These are phyloP conservation scores for Spizellomyces punctatus DNA, from an alignment of 192 early-diverging fungal species.

Conservation along the genomic window DNA sequence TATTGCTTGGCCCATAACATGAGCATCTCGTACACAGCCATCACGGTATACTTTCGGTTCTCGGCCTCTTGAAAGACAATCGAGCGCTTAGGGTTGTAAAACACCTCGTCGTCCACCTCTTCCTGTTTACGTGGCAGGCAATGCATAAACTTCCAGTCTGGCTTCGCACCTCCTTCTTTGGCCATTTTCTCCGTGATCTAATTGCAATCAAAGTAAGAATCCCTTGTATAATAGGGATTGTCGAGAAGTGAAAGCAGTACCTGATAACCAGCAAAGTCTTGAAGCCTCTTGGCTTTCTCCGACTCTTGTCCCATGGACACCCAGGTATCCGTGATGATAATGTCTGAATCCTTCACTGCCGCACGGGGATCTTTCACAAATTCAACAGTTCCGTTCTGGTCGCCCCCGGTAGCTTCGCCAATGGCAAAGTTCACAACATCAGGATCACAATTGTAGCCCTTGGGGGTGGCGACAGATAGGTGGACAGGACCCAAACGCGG, in stretches of 20 bases:
- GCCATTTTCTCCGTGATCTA: conserved; percentile 87
- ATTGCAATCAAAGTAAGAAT: not conserved
- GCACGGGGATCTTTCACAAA: conserved; percentile 71
- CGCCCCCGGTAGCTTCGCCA: conserved; percentile 57
- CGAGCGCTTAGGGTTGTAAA: conserved; percentile 90
- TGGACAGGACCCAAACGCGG: conserved; percentile 82
- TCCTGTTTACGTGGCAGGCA: conserved; percentile 95
- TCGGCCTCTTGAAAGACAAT: conserved; percentile 97
- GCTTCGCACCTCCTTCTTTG: conserved; percentile 71
- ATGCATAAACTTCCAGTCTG: conserved; percentile 97
- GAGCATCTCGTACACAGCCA: conserved; percentile 74
- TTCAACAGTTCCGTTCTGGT: conserved; percentile 22
- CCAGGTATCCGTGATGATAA: conserved; percentile 99
- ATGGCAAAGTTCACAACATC: conserved; percentile 71
- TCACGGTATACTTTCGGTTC: conserved; percentile 98
- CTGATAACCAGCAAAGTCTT: conserved; percentile 83
- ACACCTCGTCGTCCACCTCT: conserved; percentile 94
- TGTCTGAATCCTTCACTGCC: conserved; percentile 81
- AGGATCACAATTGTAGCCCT: conserved; percentile 74
- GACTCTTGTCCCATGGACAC: conserved; percentile 97
- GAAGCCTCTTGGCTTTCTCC: conserved; percentile 81
- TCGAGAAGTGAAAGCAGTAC: not conserved
- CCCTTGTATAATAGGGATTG: not conserved
- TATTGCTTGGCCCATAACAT: conserved; percentile 34
- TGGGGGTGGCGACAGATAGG: conserved; percentile 82